A percentile compares a stretch with the other conserved stretches of the same genome.
These are phyloP conservation scores for Lyophyllum decastes DNA, from an alignment of 768 basidiomycete species.

Conservation along the genomic window DNA sequence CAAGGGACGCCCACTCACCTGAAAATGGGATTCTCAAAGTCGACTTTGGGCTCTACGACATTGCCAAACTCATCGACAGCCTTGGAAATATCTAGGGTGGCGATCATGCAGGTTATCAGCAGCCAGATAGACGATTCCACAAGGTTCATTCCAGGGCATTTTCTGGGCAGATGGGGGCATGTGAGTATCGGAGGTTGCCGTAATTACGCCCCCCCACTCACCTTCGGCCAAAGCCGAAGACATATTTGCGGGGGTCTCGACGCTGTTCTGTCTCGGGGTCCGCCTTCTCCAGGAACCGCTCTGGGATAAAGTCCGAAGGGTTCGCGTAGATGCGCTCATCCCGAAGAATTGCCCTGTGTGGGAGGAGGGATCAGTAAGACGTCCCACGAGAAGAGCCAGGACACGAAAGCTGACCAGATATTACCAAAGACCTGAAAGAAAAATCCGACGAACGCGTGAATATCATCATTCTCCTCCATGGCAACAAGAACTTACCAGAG, in stretches of 20 bases:
- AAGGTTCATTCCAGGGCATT: constrained; percentile 65
- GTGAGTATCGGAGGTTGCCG: neutral
- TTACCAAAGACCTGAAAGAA: constrained; percentile 54
- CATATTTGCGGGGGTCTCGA: constrained; percentile 33
- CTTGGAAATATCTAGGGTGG: constrained; percentile 57
- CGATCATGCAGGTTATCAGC: constrained; percentile 53
- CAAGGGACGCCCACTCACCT: constrained; percentile 38
- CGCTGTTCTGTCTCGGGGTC: constrained; percentile 27
- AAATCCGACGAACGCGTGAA: constrained; percentile 5
- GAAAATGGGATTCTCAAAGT: constrained; percentile 64
- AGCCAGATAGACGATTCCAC: constrained; percentile 68
- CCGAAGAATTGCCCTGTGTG: constrained; percentile 45
- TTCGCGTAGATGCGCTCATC: constrained; percentile 53
- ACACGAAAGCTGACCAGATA: constrained; percentile 46
- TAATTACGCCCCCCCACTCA: constrained; percentile 17
- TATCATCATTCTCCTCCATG: constrained; percentile 1
- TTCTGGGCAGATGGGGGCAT: constrained; percentile 29
- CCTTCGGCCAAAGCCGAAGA: constrained; percentile 46
- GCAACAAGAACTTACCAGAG: constrained; percentile 40
- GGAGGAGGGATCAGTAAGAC: neutral
- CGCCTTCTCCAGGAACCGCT: constrained; percentile 44
- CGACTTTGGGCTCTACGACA: constrained; percentile 46
- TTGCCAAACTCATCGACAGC: constrained; percentile 50
- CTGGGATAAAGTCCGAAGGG: constrained; percentile 52
- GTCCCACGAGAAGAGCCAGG: neutral